These are phyloP conservation scores for Fusarium avenaceum DNA, from an alignment of 2,329 filamentous ascomycete species.

Conservation along the genomic window DNA sequence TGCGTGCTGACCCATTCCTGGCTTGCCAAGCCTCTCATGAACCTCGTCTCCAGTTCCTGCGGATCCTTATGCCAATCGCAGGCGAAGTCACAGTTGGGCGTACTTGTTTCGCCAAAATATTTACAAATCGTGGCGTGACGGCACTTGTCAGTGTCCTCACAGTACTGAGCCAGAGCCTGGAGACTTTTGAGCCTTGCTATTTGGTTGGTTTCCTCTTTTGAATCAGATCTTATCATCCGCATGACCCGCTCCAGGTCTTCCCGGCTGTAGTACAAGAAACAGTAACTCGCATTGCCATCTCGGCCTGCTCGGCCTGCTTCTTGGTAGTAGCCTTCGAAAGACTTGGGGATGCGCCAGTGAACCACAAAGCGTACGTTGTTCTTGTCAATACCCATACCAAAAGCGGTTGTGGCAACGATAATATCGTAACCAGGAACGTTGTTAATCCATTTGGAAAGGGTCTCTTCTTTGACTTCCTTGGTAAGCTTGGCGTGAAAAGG, in stretches of 20 bases:
- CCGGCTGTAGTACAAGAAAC: constrained; percentile 90
- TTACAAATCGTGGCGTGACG: constrained; percentile 80
- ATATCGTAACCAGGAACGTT: constrained; percentile 85
- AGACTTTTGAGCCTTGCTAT: constrained; percentile 73
- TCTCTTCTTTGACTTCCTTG: constrained; percentile 77
- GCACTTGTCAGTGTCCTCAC: constrained; percentile 80
- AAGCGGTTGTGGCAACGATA: constrained; percentile 94
- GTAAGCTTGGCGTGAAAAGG: constrained; percentile 79
- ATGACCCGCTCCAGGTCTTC: constrained; percentile 85
- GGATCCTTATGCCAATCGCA: constrained; percentile 84
- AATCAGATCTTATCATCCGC: constrained; percentile 64
- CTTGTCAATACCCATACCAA: constrained; percentile 98
- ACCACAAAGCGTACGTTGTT: constrained; percentile 94
- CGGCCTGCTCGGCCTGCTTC: constrained; percentile 92
- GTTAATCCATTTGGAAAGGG: constrained; percentile 77
- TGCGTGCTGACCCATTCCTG: constrained; percentile 76
- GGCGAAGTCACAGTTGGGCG: constrained; percentile 76
- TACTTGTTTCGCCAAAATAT: constrained; percentile 79
- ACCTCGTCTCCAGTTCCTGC: constrained; percentile 68
- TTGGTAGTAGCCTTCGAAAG: constrained; percentile 96
- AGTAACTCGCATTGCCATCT: constrained; percentile 88
- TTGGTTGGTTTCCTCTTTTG: constrained; percentile 58
- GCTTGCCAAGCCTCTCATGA: constrained; percentile 67
- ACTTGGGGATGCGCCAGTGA: constrained; percentile 94
- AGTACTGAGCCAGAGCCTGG: constrained; percentile 80